Percentiles rank a stretch among this genome's conserved stretches.
Conservation (phyloP, 441 rosid genomes). For the Eruca vesicaria region DNA sequence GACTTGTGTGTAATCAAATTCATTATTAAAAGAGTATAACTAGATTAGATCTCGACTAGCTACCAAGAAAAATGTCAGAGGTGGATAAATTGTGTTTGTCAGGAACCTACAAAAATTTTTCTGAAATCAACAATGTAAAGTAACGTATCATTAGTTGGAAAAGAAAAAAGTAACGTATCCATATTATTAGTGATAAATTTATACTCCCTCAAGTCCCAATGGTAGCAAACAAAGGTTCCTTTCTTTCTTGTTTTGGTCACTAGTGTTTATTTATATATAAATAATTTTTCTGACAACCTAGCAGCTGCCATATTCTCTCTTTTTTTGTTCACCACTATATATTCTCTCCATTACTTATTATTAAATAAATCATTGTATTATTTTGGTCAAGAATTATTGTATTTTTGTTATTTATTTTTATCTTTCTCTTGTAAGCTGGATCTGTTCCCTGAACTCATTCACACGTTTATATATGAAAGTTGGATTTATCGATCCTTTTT, state of each 20-base stretch:
- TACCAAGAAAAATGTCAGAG: neutral
- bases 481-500: conserved; percentile 9
- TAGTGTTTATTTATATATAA: neutral
- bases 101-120: neutral
- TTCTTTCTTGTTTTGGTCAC: conserved; percentile 26
- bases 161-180: conserved; percentile 11
- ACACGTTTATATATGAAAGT: neutral
- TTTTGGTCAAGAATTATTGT: neutral
- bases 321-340: neutral
- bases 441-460: neutral
- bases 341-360: neutral
- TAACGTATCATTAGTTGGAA: conserved; percentile 18
- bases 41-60: neutral
- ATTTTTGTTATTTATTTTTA: conserved; percentile 10
- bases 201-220: conserved; percentile 21
- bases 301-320: conserved; percentile 4
- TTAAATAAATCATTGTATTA: neutral
- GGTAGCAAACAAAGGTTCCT: conserved; percentile 11
- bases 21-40: neutral
- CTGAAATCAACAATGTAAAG: conserved; percentile 4
- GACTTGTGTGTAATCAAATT: neutral
- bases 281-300: conserved; percentile 17
- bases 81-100: neutral
- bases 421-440: neutral
- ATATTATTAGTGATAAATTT: neutral